Conservation (phyloP, 139 green algal species). For the Astrephomene gubernaculifera region DNA sequence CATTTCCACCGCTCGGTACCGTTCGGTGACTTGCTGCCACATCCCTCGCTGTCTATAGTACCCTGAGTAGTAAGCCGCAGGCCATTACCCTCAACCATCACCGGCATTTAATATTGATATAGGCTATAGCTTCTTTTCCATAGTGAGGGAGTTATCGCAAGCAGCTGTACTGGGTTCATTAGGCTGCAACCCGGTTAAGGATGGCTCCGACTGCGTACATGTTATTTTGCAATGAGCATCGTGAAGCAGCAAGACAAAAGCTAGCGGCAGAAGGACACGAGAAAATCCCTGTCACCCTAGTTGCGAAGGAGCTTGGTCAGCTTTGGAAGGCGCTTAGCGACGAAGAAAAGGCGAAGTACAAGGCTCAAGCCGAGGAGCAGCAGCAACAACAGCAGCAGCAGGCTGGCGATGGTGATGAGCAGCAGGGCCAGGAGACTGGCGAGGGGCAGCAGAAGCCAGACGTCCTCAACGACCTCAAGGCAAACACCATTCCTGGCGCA, state of each 20-base stretch:
- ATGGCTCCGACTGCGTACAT: constrained; percentile 31
- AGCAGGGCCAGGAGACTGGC: neutral
- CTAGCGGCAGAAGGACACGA: neutral
- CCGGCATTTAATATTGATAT: too few relatives aligned
- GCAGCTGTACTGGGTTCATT: too few relatives aligned
- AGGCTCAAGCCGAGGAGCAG: constrained; percentile 21
- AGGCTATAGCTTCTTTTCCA: too few relatives aligned
- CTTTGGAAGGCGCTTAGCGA: constrained; percentile 70
- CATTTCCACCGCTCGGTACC: too few relatives aligned
- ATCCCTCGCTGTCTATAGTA: too few relatives aligned
- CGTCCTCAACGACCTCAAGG: neutral
- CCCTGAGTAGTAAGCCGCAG: too few relatives aligned
- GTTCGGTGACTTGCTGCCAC: too few relatives aligned
- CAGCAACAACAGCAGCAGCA: constrained; percentile 4
- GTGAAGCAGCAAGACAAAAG: neutral
- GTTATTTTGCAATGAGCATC: constrained; percentile 22
- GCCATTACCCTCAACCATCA: too few relatives aligned
- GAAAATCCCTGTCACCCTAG: constrained; percentile 18
- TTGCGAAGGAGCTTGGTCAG: constrained; percentile 75
- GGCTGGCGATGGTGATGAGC: neutral
- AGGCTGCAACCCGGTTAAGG: too few relatives aligned
- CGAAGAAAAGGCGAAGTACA: constrained; percentile 70
- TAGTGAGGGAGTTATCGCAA: too few relatives aligned
- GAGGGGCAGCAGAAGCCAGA: neutral
- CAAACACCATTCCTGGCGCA: neutral